Evolutionary conservation across 257 asterid species (phyloP).

Genomic region (Solanum boliviense): DNA sequence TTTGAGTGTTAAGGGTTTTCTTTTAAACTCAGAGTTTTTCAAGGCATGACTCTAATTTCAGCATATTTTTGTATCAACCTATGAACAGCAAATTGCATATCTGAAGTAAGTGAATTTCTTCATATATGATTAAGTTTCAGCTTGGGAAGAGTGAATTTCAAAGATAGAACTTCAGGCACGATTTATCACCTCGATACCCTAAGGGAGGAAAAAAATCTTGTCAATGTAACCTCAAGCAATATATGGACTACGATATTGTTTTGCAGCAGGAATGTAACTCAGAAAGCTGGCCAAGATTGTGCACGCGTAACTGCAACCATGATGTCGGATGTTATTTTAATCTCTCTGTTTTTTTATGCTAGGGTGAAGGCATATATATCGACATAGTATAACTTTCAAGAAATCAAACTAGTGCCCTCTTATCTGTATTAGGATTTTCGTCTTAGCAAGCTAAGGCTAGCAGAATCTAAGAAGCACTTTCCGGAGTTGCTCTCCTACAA

Average conservation of each 20-base stretch:
- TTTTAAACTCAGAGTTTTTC: background rate
- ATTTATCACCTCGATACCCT: background rate
- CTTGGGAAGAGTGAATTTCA: background rate
- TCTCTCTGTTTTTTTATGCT: background rate
- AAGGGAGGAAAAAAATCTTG: background rate
- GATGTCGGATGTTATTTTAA: background rate
- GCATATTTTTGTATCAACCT: background rate
- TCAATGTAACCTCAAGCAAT: background rate
- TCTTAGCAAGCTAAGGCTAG: background rate
- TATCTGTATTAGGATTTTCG: background rate
- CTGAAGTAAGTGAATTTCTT: background rate
- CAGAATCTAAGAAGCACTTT: background rate
- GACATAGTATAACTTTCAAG: background rate
- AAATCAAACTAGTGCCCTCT: background rate
- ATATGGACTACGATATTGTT: background rate
- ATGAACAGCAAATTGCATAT: background rate
- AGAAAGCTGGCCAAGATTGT: background rate
- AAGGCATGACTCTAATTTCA: background rate
- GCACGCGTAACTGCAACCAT: background rate
- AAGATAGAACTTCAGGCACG: background rate
- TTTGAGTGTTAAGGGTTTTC: background rate
- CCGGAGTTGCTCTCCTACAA: background rate
- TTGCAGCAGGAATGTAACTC: background rate
- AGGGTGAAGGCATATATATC: background rate
- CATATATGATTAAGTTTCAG: background rate